These are phyloP conservation scores for Hygrophoropsis aurantiaca DNA, from an alignment of 768 basidiomycete genomes.

Conservation along the genomic window DNA sequence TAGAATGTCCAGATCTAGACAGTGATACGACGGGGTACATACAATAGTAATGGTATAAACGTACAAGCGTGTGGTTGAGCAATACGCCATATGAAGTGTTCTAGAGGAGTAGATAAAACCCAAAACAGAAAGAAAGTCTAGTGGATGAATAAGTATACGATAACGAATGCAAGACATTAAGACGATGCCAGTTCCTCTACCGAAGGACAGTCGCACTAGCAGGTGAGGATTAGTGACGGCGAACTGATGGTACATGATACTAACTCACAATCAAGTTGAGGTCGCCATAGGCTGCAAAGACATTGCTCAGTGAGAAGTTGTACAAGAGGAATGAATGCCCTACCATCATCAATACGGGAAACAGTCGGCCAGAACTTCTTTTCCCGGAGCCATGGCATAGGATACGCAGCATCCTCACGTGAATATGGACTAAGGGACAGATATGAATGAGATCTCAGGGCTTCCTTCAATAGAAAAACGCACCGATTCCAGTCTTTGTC, in stretches of 20 bases:
- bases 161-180: conserved; percentile 1
- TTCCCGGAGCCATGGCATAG: conserved; percentile 75
- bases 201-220: conserved; percentile 83
- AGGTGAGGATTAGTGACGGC: too few species aligned
- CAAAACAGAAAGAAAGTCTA: conserved; percentile 18
- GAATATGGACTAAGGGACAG: conserved; percentile 70
- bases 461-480: conserved; percentile 17
- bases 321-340: conserved; percentile 22
- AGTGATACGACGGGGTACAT: conserved; percentile 12
- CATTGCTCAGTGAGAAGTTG: conserved; percentile 7
- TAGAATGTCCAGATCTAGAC: conserved; percentile 13
- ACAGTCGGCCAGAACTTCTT: conserved; percentile 98
- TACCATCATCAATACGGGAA: conserved; percentile 90
- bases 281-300: conserved; percentile 79
- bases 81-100: conserved; percentile 41
- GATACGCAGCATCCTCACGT: conserved; percentile 88
- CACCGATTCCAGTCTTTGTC: conserved; percentile 87
- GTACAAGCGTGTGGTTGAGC: conserved; percentile 67
- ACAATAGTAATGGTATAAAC: conserved; percentile 28
- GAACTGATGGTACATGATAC: not conserved
- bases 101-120: conserved; percentile 50
- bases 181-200: conserved; percentile 71
- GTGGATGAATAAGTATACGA: conserved; percentile 12
- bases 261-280: conserved; percentile 79
- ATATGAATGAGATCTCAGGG: conserved; percentile 7